Conservation (phyloP, 176 grass and related monocot genomes). For the Zoysia pacifica region DNA sequence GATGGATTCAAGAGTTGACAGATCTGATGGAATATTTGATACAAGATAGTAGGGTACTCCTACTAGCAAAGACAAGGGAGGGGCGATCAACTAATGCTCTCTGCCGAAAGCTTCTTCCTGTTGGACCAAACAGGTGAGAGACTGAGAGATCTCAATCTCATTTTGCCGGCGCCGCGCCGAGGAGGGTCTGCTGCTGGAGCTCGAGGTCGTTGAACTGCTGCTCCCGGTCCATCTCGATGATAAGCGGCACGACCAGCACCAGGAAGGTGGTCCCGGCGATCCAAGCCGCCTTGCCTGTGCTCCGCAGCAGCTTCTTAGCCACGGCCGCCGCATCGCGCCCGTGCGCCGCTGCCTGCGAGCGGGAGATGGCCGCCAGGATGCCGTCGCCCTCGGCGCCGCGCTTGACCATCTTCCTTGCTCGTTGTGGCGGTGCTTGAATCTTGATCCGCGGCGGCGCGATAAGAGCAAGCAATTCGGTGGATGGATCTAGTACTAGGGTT, state of each 20-base stretch:
- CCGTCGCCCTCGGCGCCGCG: not conserved
- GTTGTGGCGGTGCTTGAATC: not conserved
- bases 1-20: not conserved
- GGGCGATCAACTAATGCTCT: not conserved
- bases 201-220: not conserved
- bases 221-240: not conserved
- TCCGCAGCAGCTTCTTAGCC: not conserved
- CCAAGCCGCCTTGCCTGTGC: not conserved
- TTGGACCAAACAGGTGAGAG: not conserved
- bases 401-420: not conserved
- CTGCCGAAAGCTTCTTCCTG: not conserved
- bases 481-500: not conserved
- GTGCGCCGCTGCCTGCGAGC: not conserved
- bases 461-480: not conserved
- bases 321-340: not conserved
- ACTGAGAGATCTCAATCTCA: not conserved
- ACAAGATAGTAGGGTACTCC: not conserved
- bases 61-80: not conserved
- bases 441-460: not conserved
- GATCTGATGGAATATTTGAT: not conserved
- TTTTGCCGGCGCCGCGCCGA: not conserved
- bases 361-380: not conserved
- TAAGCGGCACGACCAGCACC: not conserved
- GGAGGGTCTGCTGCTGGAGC: not conserved
- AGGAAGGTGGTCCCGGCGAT: not conserved